Conservation (phyloP, 352 stramenopile genomes). For the Phytophthora multivora region DNA sequence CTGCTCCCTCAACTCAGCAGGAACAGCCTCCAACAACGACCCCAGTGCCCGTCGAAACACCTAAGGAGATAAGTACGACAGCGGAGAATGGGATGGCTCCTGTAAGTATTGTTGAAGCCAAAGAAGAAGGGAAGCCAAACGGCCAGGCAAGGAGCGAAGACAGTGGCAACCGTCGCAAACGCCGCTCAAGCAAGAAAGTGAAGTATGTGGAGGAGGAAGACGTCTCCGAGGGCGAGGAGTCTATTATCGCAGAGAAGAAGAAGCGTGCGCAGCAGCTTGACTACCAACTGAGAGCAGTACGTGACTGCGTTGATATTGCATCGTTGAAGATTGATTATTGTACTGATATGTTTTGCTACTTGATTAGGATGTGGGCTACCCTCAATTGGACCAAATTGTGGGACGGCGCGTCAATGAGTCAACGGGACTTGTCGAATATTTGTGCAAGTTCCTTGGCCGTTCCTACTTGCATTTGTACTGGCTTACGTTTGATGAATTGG, state of each 20-base stretch:
- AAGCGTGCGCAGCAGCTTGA: slow-evolving; percentile 77
- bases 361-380: slow-evolving; percentile 65
- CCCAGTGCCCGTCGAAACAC: neutral
- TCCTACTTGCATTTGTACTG: slow-evolving; percentile 91
- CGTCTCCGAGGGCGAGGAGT: slow-evolving; percentile 69
- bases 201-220: slow-evolving; percentile 83
- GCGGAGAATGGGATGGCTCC: slow-evolving; percentile 15
- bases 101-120: neutral
- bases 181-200: slow-evolving; percentile 58
- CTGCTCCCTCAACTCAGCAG: slow-evolving; percentile 1
- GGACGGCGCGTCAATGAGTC: slow-evolving; percentile 81
- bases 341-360: slow-evolving; percentile 5
- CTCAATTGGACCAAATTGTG: slow-evolving; percentile 82
- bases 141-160: slow-evolving; percentile 16
- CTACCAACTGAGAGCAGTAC: slow-evolving; percentile 62
- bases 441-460: slow-evolving; percentile 88
- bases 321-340: neutral
- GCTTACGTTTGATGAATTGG: slow-evolving; percentile 87
- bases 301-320: slow-evolving; percentile 4
- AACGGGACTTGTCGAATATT: slow-evolving; percentile 75
- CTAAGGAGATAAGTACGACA: neutral
- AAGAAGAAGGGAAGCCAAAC: slow-evolving; percentile 6
- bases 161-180: slow-evolving; percentile 36
- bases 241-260: slow-evolving; percentile 63
- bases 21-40: neutral